Evolutionary conservation across 139 green algal species (phyloP).

Genomic region (Coelastrella sp.): DNA sequence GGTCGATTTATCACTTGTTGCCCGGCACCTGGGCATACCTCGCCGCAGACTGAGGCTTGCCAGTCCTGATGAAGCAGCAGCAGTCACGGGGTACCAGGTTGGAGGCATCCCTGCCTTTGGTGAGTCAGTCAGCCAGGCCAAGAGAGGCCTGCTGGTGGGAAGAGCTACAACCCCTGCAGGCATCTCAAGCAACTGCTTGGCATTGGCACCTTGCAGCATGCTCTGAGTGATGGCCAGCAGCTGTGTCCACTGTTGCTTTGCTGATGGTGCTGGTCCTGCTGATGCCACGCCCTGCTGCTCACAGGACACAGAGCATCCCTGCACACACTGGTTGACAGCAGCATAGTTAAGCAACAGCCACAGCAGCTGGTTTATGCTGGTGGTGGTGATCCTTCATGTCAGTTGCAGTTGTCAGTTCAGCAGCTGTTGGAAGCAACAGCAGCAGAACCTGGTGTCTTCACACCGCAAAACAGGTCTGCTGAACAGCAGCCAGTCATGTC

Average conservation of each 20-base stretch:
- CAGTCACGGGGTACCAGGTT: conserved; percentile 43
- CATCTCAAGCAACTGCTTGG: background rate
- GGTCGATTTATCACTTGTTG: conserved; percentile 48
- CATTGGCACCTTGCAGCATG: background rate
- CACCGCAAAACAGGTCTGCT: background rate
- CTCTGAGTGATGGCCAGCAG: background rate
- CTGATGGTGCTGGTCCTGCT: background rate
- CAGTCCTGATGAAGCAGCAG: conserved; percentile 28
- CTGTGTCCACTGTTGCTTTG: background rate
- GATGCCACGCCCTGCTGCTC: background rate
- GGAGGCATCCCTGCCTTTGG: conserved; percentile 46
- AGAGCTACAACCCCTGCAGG: background rate
- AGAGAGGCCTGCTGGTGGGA: background rate
- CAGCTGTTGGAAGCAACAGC: conserved; percentile 5
- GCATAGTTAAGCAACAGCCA: conserved; percentile 39
- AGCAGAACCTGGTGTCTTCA: conserved; percentile 1
- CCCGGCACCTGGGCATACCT: conserved; percentile 23
- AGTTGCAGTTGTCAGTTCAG: background rate
- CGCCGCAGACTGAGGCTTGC: conserved; percentile 42
- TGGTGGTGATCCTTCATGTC: conserved; percentile 29
- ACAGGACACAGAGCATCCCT: conserved; percentile 41
- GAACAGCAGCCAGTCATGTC: background rate
- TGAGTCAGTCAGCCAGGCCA: background rate
- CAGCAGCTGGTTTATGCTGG: conserved; percentile 31
- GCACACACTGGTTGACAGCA: conserved; percentile 44